Conservation (phyloP, 352 stramenopile genomes). For the Globisporangium abappressorium region DNA sequence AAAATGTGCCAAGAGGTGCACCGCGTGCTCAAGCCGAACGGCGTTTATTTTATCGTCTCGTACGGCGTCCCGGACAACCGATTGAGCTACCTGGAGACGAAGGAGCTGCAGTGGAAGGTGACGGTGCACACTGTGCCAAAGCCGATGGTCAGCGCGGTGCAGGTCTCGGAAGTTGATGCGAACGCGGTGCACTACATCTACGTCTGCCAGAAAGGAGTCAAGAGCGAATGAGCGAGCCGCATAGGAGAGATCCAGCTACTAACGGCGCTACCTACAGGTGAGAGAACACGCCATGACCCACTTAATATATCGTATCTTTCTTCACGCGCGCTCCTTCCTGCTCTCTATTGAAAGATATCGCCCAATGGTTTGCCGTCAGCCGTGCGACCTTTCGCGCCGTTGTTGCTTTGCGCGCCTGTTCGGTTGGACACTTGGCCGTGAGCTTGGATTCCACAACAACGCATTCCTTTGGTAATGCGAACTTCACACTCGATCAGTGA, state of each 20-base stretch:
- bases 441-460: too few species aligned
- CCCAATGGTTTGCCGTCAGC: background rate
- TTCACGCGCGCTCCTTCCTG: slow-evolving; percentile 1
- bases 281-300: background rate
- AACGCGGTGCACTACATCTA: slow-evolving; percentile 97
- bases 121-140: slow-evolving; percentile 95
- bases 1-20: slow-evolving; percentile 96
- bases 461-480: too few species aligned
- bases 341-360: too few species aligned
- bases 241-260: background rate
- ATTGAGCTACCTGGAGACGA: slow-evolving; percentile 95
- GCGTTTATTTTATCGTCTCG: slow-evolving; percentile 94
- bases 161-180: slow-evolving; percentile 91
- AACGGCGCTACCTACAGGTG: background rate
- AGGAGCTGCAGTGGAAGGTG: slow-evolving; percentile 94
- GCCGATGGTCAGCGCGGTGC: slow-evolving; percentile 92
- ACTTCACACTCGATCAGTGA: too few species aligned
- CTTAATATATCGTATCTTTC: slow-evolving; percentile 18
- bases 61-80: slow-evolving; percentile 96
- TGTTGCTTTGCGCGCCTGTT: background rate
- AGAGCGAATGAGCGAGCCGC: slow-evolving; percentile 27
- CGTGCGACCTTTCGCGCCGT: background rate
- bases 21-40: slow-evolving; percentile 93
- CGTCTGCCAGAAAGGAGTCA: slow-evolving; percentile 90
- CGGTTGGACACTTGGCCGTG: too few species aligned